Base-by-base conservation (phyloP, 2,329 filamentous ascomycete species). In the Penicillium hordei region DNA sequence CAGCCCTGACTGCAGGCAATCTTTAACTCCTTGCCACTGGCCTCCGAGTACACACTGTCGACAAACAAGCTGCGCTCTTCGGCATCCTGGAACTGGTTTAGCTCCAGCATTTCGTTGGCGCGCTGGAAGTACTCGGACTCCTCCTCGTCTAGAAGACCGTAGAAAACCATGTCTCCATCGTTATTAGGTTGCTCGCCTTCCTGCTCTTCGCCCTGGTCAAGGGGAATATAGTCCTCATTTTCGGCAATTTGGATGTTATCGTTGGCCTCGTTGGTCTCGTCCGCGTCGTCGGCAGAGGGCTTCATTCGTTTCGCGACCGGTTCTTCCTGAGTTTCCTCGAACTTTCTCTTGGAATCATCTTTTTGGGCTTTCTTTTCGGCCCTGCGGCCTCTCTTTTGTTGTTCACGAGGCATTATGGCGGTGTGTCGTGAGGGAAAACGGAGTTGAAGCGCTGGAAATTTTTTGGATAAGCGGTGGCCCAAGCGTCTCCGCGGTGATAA, bases 121-220 rank as follows among this genome's bases (percentile, higher is more conserved):
- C 87, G 86, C 65, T 90, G 89, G 76, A 97, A 99, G 75, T 97
- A 97, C 75, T 97, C 93, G 72, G 96, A 91, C 79, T 99, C 94
- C 65, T 95, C 86, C 54, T 95, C 89, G 68, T 91, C 89, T 27
- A 99, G 87, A 81, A 97, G 88, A 63, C 94, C 94, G 68, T 95
- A 97, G 79, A 96, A 99, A 56, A 90, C 87, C 65, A 81, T 85
- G 59, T 91, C 89, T 10, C 75, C 76, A 3, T 68, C 44, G 1
- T 51, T 48, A 5, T 38, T 71, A 36, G 69, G 71, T 38, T 70
- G 69, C 19, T 48, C 51, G 8, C 61, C 58, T 13, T 66, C 67
- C 21, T 65, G 56, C 36, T 68, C 57, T n/a, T 59, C 64, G 2
- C 62, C 68, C 21, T 62, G 62, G 0, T 67, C 68, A 40, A 79